Base-by-base conservation (phyloP, 331 rosid genomes). In the Spiraea crenata region DNA sequence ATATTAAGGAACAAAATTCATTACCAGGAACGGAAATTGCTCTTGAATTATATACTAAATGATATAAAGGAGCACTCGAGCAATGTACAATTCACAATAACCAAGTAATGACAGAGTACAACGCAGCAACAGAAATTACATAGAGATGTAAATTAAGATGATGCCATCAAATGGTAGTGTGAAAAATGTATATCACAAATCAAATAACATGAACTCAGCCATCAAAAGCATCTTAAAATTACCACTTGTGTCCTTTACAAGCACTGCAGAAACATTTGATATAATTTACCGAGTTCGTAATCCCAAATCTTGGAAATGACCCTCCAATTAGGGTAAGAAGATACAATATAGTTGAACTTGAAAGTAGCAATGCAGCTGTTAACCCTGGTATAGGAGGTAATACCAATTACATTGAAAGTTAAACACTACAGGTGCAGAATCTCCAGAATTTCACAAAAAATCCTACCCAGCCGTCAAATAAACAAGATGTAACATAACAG, bases 1-100 rank as follows among this genome's bases (percentile, higher is more conserved):
- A 81, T 44, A 47, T 67, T 78, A 60, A 31, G 59, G 34, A 41
- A 38, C 31, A 57, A 47, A 62, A 39, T 17, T 35, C 65, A 71
- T 20, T 70, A 56, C 39, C 59, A 7, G 31, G 31, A 25, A 7
- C 2, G 1, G 12, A 20, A 67, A 66, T 48, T 40, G 35, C 63
- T 20, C 57, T n/a, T 9, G 54, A 68, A 65, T 44, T 10, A 54
- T 45, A 9, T n/a, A n/a, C 14, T 67, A 2, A 45, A 48, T n/a
- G 5, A 49, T 67, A 49, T 67, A 15, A 67, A n/a, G 42, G 9
- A 67, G 15, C 45, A 67, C 46, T 37, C 6, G 5, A 52, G 41
- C 3, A 52, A 59, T 35, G 31, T 34, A 37, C 19, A 6, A 55
- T 20, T 42, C 50, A 2, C 35, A 37, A 37, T 55, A 71, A 71